A percentile compares a stretch with the other conserved stretches of the same genome.
phyloP scores from a whole-genome alignment of 2,329 filamentous ascomycete genomes.

The Chalara sp. region DNA sequence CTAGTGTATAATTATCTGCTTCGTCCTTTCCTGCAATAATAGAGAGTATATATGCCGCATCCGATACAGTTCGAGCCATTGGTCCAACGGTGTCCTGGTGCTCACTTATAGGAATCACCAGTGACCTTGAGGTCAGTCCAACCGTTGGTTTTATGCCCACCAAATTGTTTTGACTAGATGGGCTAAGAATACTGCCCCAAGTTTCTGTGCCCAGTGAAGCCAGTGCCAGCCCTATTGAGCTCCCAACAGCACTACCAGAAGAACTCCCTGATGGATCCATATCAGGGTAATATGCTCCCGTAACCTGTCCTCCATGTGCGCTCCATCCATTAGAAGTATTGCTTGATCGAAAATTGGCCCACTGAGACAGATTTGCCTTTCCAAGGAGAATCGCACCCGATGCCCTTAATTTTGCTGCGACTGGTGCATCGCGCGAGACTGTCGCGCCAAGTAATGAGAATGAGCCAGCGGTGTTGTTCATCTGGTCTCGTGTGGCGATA shows the following conservation, averaged over 20 bases:
- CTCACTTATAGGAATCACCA: conserved; percentile 59
- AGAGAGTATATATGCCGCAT: conserved; percentile 56
- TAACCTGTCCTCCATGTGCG: conserved; percentile 54
- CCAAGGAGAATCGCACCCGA: conserved; percentile 21
- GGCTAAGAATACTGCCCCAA: conserved; percentile 55
- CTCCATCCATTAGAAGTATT: conserved; percentile 59
- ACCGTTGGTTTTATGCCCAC: conserved; percentile 64
- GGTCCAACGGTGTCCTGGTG: conserved; percentile 59
- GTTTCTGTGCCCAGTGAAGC: conserved; percentile 59
- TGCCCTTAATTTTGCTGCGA: conserved; percentile 17
- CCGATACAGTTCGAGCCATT: conserved; percentile 57
- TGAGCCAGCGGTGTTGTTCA: conserved; percentile 38
- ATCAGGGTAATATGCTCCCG: conserved; percentile 52
- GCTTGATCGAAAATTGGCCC: conserved; percentile 49
- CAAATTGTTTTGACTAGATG: conserved; percentile 47
- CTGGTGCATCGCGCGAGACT: conserved; percentile 17
- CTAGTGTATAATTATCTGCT: conserved; percentile 56
- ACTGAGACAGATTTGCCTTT: conserved; percentile 43
- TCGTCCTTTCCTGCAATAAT: conserved; percentile 56
- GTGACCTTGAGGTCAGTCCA: conserved; percentile 52
- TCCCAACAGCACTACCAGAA: conserved; percentile 54
- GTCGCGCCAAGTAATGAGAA: conserved; percentile 17
- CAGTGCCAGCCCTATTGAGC: conserved; percentile 51
- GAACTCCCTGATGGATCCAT: conserved; percentile 58
- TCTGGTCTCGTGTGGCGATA: conserved; percentile 49